These are phyloP conservation scores for Pichia gijzeniarum DNA, from an alignment of 805 yeast species.

Conservation along the genomic window DNA sequence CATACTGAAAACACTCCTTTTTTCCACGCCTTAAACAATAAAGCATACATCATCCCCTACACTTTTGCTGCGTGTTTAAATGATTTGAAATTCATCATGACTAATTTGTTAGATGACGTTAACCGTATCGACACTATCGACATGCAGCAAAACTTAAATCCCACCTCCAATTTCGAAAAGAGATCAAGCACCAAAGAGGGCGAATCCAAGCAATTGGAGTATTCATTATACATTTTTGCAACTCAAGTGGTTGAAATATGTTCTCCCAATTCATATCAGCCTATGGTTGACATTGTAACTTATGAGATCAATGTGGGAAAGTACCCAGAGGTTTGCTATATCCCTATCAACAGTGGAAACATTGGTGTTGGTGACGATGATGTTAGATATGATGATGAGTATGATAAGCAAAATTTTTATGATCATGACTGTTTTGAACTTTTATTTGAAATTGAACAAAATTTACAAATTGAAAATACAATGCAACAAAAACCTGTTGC, in stretches of 20 bases:
- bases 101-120: too few species aligned
- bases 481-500: background rate
- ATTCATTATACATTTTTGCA: background rate
- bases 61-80: too few species aligned
- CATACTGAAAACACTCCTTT: too few species aligned
- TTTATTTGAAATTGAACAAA: slow-evolving; percentile 1
- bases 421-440: background rate
- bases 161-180: too few species aligned
- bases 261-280: slow-evolving; percentile 1
- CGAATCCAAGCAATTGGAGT: background rate
- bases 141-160: too few species aligned
- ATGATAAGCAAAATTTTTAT: too few species aligned
- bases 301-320: background rate
- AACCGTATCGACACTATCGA: too few species aligned
- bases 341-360: background rate
- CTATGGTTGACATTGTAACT: background rate
- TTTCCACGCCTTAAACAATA: too few species aligned
- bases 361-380: too few species aligned
- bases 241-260: slow-evolving; percentile 3
- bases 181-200: background rate
- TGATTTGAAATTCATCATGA: too few species aligned
- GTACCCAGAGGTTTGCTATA: background rate
- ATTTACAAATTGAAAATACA: background rate
- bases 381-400: too few species aligned
- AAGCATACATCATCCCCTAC: too few species aligned